Conservation (phyloP, 495 filamentous ascomycete genomes). For the Evansstolkia leycettana region DNA sequence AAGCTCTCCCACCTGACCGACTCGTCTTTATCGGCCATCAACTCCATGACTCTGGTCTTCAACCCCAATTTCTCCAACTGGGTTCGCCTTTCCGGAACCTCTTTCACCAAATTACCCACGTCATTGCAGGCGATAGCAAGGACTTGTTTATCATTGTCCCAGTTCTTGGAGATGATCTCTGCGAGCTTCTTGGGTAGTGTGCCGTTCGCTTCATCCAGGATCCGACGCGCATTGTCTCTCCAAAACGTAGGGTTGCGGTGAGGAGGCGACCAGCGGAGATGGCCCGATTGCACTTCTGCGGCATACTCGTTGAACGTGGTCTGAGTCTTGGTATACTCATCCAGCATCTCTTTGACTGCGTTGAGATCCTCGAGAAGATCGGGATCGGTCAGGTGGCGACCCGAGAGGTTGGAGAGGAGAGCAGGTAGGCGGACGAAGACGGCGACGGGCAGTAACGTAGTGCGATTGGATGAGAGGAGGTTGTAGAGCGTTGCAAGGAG, state of each 20-base stretch:
- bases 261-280: conserved; percentile 89
- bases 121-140: conserved; percentile 95
- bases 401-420: conserved; percentile 65
- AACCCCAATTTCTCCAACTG: conserved; percentile 84
- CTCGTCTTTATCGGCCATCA: conserved; percentile 88
- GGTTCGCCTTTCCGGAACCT: conserved; percentile 71
- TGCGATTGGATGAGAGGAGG: conserved; percentile 62
- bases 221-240: conserved; percentile 87
- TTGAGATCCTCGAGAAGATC: conserved; percentile 82
- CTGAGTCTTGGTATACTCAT: conserved; percentile 90
- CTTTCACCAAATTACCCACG: conserved; percentile 76
- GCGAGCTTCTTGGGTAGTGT: conserved; percentile 72
- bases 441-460: conserved; percentile 66
- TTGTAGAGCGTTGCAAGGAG: conserved; percentile 81
- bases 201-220: conserved; percentile 73
- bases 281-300: conserved; percentile 75
- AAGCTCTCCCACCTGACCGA: conserved; percentile 90
- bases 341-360: conserved; percentile 62
- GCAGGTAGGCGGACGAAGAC: conserved; percentile 72
- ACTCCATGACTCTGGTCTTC: conserved; percentile 85
- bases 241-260: conserved; percentile 87
- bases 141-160: conserved; percentile 91
- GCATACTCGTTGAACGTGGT: conserved; percentile 96
- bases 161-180: conserved; percentile 72
- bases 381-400: conserved; percentile 75